Evolutionary conservation across 1,284 basidiomycete genomes (phyloP), one percentile per base, ranked within the genome.

Genomic region (Pulveroboletus sp.): DNA sequence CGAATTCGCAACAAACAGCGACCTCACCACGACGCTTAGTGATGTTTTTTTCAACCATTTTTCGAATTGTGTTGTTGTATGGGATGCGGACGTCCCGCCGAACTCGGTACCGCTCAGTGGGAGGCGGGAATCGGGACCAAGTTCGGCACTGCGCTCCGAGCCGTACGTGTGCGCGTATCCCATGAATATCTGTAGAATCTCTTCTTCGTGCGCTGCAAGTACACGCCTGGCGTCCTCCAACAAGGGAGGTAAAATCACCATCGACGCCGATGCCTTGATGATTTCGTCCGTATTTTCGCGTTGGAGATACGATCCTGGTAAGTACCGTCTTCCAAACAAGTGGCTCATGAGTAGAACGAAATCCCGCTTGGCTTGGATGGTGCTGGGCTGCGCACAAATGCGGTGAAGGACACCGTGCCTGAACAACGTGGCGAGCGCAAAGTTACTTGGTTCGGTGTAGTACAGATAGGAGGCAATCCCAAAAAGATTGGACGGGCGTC

Each of bases 391-490:
- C 8, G 63, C 65, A 64, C 84, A 84, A 26, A 89, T 78, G 1
- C 73, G 62, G 64, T 89, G 87, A 14, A 89, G 58, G 43, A 82
- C 77, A 5, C 87, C 87, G 2, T 74, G 73, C 24, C 81, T 81
- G 33, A 89, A 70, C 4, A 89, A 75, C 2, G 78, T 69, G 9
- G 85, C 80, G 3, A 89, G 71, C 0, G 87, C 86, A 43, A 90
- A 76, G 65, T 89, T 89, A 69, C 80, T 82, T 1, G 87, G 87
- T 65, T 89, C 86, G 2, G 81, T 81, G 62, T 86, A 84, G 62
- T 87, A 87, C 12, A 89, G 72, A 57, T 82, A 83, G 1, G 81
- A 74, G 0, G 81, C 81, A 18, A 86, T 72, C 0, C 78, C 80
- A 58, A 80, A 84, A 5, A 87, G 70, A 61, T 86, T 83, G 66